These are phyloP conservation scores for Mucor plumbeus DNA, from an alignment of 371 early-diverging fungal species.

Conservation along the genomic window DNA sequence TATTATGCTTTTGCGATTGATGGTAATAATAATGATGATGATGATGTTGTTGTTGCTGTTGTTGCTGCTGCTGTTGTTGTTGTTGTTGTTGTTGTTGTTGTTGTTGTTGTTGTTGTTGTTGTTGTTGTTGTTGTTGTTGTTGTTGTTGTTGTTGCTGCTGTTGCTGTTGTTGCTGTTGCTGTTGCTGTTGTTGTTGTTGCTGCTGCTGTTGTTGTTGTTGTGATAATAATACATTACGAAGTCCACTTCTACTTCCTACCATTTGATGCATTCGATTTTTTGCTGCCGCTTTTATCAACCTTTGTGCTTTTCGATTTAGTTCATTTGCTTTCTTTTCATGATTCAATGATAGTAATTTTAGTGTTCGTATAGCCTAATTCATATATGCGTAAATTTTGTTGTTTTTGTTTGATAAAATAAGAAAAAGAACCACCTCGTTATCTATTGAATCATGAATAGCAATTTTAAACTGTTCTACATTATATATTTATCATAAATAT, in stretches of 20 bases:
- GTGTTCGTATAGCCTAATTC: constrained; percentile 25
- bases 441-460: constrained; percentile 29
- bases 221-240: constrained; percentile 19
- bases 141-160: not conserved
- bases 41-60: no score
- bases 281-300: constrained; percentile 14
- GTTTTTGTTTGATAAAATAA: no score
- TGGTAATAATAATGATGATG: no score
- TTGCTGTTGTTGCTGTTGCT: not conserved
- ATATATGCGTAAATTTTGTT: not conserved
- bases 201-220: not conserved
- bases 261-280: constrained; percentile 17
- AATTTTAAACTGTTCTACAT: constrained; percentile 27
- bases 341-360: constrained; percentile 22
- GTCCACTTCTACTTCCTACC: constrained; percentile 12
- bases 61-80: not conserved
- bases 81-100: constrained; percentile 1
- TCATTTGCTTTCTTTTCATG: constrained; percentile 28
- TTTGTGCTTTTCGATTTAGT: constrained; percentile 21
- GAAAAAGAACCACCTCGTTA: constrained; percentile 15
- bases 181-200: constrained; percentile 1
- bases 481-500: not conserved
- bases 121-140: not conserved
- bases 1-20: not conserved
- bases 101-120: not conserved